Evolutionary conservation across 108 stramenopile species (phyloP).

Genomic region (Cylindrotheca closterium): DNA sequence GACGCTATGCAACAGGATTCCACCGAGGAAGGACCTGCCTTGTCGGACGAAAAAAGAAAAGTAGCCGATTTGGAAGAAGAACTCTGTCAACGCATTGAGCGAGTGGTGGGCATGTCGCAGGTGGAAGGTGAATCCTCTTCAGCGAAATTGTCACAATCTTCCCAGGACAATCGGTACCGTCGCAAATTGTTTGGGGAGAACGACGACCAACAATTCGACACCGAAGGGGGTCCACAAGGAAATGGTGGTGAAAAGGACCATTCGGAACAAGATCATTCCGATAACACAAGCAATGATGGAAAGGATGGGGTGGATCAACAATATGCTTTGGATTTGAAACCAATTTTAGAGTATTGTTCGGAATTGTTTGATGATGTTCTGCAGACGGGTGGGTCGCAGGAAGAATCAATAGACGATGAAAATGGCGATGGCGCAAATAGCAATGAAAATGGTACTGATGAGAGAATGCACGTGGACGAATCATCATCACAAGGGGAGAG

Average conservation of each 20-base stretch:
- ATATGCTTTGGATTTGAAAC: not conserved
- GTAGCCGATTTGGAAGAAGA: conserved; percentile 38
- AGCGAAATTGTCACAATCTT: no score
- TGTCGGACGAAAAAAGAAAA: conserved; percentile 25
- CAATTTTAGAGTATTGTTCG: not conserved
- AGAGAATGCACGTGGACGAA: no score
- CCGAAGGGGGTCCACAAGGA: no score
- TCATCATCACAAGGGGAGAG: no score
- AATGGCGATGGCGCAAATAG: no score
- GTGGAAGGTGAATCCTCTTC: not conserved
- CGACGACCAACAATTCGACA: no score
- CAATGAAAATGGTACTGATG: not conserved
- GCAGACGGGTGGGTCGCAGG: no score
- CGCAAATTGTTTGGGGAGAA: not conserved
- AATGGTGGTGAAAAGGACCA: no score
- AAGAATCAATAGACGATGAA: not conserved
- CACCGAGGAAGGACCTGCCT: conserved; percentile 5
- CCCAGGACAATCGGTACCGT: no score
- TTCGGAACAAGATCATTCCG: no score
- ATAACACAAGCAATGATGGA: no score
- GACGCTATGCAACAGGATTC: conserved; percentile 5
- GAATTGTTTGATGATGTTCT: not conserved
- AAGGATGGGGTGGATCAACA: not conserved
- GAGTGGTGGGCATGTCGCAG: conserved; percentile 11
- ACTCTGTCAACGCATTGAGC: conserved; percentile 22